These are phyloP conservation scores for Cicer yamashitae DNA, from an alignment of 306 rosid genomes.

Conservation along the genomic window DNA sequence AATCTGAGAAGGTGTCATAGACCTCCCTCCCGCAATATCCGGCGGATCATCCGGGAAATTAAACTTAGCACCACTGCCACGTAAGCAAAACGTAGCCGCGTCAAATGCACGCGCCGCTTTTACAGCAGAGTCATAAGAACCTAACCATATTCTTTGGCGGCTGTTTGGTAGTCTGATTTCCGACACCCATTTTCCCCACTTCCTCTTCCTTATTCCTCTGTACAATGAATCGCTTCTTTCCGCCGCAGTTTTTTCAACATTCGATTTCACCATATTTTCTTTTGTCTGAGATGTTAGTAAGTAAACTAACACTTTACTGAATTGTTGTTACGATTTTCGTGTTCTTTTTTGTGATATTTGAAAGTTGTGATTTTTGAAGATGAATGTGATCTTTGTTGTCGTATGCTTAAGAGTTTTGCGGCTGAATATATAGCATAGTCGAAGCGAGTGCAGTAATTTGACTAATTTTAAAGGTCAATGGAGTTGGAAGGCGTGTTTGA, in stretches of 20 bases:
- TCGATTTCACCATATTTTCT: conserved; percentile 49
- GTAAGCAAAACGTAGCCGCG: conserved; percentile 65
- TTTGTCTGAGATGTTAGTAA: background rate
- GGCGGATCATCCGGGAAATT: conserved; percentile 80
- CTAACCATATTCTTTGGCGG: conserved; percentile 88
- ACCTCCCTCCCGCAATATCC: conserved; percentile 51
- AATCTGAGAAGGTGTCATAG: conserved; percentile 60
- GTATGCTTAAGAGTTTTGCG: background rate
- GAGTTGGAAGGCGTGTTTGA: background rate
- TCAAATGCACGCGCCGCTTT: conserved; percentile 96
- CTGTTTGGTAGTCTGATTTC: conserved; percentile 89
- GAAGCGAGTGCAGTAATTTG: background rate
- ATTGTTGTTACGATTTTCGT: background rate
- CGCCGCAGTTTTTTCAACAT: conserved; percentile 27
- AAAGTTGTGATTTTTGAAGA: background rate
- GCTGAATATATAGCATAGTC: background rate
- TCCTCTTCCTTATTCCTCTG: conserved; percentile 80
- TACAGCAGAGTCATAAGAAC: conserved; percentile 73
- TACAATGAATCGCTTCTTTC: conserved; percentile 47
- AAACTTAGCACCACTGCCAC: conserved; percentile 52
- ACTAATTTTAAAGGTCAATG: background rate
- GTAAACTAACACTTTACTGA: background rate
- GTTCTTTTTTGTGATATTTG: background rate
- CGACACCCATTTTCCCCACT: conserved; percentile 92
- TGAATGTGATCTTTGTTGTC: background rate